Evolutionary conservation across 306 rosid species (phyloP).

Genomic region (Parietaria judaica): DNA sequence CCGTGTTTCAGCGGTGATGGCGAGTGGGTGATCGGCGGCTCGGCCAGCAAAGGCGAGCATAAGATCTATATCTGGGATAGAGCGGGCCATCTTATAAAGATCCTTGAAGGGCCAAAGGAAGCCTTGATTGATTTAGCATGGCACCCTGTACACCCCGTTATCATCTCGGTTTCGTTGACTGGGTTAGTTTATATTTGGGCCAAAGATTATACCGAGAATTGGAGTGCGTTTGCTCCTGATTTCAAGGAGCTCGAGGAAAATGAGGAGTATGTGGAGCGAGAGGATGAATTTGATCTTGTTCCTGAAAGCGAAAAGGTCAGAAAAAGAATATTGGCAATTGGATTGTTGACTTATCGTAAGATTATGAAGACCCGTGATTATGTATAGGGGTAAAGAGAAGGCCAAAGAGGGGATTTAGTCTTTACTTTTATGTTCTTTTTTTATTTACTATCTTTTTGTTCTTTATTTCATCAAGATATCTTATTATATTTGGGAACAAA

Average conservation of each 20-base stretch:
- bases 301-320: constrained; percentile 85
- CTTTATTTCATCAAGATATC: no score
- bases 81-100: constrained; percentile 93
- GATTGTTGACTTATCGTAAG: neutral
- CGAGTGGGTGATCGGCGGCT: constrained; percentile 97
- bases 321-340: neutral
- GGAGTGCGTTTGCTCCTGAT: constrained; percentile 99
- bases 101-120: constrained; percentile 99
- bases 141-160: constrained; percentile 94
- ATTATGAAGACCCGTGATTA: no score
- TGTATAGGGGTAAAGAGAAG: no score
- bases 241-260: constrained; percentile 98
- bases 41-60: constrained; percentile 99
- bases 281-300: constrained; percentile 93
- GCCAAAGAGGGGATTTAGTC: no score
- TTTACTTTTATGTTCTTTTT: no score
- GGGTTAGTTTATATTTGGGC: constrained; percentile 94
- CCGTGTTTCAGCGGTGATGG: constrained; percentile 99
- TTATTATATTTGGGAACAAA: no score
- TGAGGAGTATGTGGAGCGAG: constrained; percentile 85
- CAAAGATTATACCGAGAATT: constrained; percentile 93
- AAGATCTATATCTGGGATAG: constrained; percentile 97
- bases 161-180: constrained; percentile 83
- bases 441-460: no score
- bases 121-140: constrained; percentile 91